Percentiles rank a stretch among this genome's conserved stretches.
phyloP scores from a whole-genome alignment of 2,329 filamentous ascomycete species.

The Ceratocystis diversiconidia region DNA sequence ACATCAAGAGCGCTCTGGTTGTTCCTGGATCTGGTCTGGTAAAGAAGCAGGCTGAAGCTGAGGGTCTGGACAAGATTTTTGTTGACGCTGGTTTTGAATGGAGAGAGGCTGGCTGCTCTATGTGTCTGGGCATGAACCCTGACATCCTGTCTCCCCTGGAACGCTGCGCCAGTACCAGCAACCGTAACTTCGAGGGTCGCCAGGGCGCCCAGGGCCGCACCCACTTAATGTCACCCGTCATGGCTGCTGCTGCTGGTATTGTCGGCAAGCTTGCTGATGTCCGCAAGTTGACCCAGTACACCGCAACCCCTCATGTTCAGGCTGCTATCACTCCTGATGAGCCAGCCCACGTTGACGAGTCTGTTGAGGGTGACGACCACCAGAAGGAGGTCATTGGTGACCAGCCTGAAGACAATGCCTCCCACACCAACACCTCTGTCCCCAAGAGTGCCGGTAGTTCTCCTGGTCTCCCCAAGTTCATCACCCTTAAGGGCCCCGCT shows the following conservation, averaged over 20 bases:
- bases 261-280: constrained; percentile 87
- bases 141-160: constrained; percentile 88
- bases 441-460: constrained; percentile 31
- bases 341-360: constrained; percentile 40
- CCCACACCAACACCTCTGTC: constrained; percentile 48
- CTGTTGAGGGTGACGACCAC: constrained; percentile 35
- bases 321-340: constrained; percentile 32
- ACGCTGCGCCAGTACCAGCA: constrained; percentile 87
- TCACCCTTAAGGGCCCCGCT: constrained; percentile 68
- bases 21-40: constrained; percentile 91
- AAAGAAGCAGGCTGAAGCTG: constrained; percentile 78
- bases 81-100: constrained; percentile 86
- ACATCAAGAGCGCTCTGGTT: constrained; percentile 89
- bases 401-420: constrained; percentile 47
- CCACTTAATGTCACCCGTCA: constrained; percentile 91
- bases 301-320: constrained; percentile 45
- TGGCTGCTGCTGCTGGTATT: constrained; percentile 75
- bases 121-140: constrained; percentile 99
- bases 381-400: constrained; percentile 42
- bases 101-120: constrained; percentile 95
- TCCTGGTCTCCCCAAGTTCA: constrained; percentile 70
- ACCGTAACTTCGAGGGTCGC: constrained; percentile 93
- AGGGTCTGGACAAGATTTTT: constrained; percentile 91
- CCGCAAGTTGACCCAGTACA: constrained; percentile 55
- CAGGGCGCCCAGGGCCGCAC: constrained; percentile 86